A percentile compares a stretch with the other conserved stretches of the same genome.
These are phyloP conservation scores for Auriscalpium microsporum DNA, from an alignment of 768 basidiomycete species.

Conservation along the genomic window DNA sequence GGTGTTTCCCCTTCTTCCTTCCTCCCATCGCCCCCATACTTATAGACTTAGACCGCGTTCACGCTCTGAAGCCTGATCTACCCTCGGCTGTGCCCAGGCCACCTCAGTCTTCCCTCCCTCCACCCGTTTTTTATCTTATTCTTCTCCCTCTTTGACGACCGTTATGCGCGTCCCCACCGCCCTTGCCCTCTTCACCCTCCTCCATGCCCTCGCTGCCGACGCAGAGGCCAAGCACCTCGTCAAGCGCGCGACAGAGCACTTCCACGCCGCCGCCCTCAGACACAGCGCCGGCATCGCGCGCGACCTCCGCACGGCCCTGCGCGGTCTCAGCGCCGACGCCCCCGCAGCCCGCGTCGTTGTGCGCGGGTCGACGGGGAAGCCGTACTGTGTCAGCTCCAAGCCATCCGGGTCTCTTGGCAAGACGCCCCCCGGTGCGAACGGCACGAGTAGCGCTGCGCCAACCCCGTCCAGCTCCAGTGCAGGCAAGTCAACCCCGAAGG, in stretches of 20 bases:
- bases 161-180: conserved; percentile 21
- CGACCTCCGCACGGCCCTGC: conserved; percentile 62
- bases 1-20: not conserved
- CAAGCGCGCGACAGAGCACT: conserved; percentile 35
- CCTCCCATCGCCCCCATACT: not conserved
- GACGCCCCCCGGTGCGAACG: not conserved
- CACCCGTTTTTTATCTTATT: not conserved
- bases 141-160: not conserved
- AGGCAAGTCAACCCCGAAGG: conserved; percentile 13
- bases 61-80: not conserved
- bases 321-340: conserved; percentile 35
- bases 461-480: not conserved
- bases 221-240: conserved; percentile 27
- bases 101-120: conserved; percentile 13
- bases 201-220: conserved; percentile 22
- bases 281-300: conserved; percentile 55
- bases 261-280: conserved; percentile 46
- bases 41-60: not conserved
- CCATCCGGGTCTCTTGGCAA: not conserved
- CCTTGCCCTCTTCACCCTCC: conserved; percentile 21
- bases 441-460: not conserved
- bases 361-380: conserved; percentile 7
- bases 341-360: not conserved
- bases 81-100: conserved; percentile 15
- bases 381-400: conserved; percentile 14